Evolutionary conservation across 169 alveolate species (phyloP).

Genomic region (Plasmodium fragile): DNA sequence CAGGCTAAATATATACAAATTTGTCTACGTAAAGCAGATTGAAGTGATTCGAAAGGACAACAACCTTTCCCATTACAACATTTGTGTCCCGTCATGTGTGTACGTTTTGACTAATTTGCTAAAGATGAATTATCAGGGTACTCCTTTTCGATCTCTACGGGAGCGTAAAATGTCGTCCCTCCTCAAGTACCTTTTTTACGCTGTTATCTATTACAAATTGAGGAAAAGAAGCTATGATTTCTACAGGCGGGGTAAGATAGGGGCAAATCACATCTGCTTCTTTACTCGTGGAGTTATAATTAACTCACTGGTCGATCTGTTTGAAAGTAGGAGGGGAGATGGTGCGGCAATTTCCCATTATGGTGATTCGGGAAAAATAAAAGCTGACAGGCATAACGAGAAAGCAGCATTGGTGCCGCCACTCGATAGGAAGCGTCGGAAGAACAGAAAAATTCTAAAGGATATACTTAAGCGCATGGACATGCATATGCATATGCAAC

Average conservation of each 20-base stretch:
- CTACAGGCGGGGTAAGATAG: neutral
- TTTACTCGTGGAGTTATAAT: constrained; percentile 18
- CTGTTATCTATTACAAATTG: constrained; percentile 29
- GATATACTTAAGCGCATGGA: constrained; percentile 19
- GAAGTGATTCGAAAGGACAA: constrained; percentile 26
- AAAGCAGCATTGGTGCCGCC: neutral
- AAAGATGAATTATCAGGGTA: constrained; percentile 41
- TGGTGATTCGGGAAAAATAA: neutral
- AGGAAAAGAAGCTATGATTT: constrained; percentile 50
- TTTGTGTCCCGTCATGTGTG: constrained; percentile 65
- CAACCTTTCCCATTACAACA: constrained; percentile 3
- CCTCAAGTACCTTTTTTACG: constrained; percentile 22
- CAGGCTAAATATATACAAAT: constrained; percentile 24
- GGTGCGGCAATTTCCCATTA: neutral
- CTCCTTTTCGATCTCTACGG: constrained; percentile 22
- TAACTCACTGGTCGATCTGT: constrained; percentile 21
- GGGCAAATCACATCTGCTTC: constrained; percentile 41
- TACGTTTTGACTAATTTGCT: constrained; percentile 45
- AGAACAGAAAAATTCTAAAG: constrained; percentile 13
- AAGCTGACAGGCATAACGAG: neutral
- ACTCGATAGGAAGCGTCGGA: constrained; percentile 1
- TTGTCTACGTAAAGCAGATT: constrained; percentile 57
- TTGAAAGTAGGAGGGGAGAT: constrained; percentile 15
- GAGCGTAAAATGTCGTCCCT: constrained; percentile 18
- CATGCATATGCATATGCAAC: constrained; percentile 46